Evolutionary conservation across 257 asterid species (phyloP).

Genomic region (Solanum medicagineum): DNA sequence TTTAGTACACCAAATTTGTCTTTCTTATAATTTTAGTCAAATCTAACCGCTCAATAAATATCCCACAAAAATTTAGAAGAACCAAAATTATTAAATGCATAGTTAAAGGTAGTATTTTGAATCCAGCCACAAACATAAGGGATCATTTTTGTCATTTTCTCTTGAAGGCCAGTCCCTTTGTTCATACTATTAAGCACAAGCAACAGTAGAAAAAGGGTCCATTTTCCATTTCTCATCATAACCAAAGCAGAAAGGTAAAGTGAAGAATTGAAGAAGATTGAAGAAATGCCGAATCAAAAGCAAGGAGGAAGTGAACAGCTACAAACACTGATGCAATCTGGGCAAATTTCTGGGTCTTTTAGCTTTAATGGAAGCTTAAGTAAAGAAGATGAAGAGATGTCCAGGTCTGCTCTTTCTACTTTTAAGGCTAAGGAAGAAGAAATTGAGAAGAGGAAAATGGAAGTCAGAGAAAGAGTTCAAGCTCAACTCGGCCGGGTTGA

Average conservation of each 20-base stretch:
- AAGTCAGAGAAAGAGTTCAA: conserved; percentile 79
- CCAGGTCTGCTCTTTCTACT: conserved; percentile 78
- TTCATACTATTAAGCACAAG: conserved; percentile 28
- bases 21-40: no score
- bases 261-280: not conserved
- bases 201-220: conserved; percentile 12
- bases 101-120: not conserved
- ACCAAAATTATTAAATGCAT: no score
- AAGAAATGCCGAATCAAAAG: conserved; percentile 46
- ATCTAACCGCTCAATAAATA: not conserved
- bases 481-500: conserved; percentile 94
- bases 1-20: no score
- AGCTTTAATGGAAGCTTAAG: conserved; percentile 62
- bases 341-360: conserved; percentile 66
- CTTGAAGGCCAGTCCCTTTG: conserved; percentile 15
- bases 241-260: conserved; percentile 23
- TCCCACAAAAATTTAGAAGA: no score
- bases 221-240: conserved; percentile 13
- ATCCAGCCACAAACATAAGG: not conserved
- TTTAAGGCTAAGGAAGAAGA: conserved; percentile 96
- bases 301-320: conserved; percentile 49
- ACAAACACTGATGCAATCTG: conserved; percentile 52
- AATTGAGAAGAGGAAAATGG: conserved; percentile 91
- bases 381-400: conserved; percentile 90
- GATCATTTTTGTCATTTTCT: not conserved